Percentiles rank a stretch among this genome's conserved stretches.
These are phyloP conservation scores for Aurifilum marmelostoma DNA, from an alignment of 2,329 filamentous ascomycete species.

Conservation along the genomic window DNA sequence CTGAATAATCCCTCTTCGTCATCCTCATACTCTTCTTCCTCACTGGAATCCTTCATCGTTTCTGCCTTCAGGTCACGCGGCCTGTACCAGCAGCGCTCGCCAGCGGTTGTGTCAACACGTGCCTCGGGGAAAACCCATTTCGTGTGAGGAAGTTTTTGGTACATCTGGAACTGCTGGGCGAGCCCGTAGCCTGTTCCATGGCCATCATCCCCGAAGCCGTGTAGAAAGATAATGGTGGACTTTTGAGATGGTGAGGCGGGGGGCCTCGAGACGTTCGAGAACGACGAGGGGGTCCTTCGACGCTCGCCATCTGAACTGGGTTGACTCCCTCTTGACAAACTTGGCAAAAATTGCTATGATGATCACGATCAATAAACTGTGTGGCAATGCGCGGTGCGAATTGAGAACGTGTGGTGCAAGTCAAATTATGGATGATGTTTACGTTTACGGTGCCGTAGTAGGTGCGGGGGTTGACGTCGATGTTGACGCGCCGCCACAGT, in stretches of 20 bases:
- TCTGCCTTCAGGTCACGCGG: constrained; percentile 18
- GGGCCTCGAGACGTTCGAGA: constrained; percentile 18
- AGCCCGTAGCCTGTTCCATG: constrained; percentile 24
- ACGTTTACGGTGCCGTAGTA: too few relatives aligned
- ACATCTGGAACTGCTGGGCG: constrained; percentile 23
- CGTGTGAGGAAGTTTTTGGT: constrained; percentile 19
- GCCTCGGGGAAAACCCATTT: constrained; percentile 23
- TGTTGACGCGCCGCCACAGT: background rate
- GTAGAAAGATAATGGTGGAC: constrained; percentile 25
- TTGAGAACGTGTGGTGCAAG: too few relatives aligned
- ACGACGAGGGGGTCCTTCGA: constrained; percentile 15
- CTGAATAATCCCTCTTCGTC: constrained; percentile 21
- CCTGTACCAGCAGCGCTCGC: constrained; percentile 24
- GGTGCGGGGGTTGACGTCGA: too few relatives aligned
- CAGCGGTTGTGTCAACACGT: constrained; percentile 13
- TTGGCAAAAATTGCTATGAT: background rate
- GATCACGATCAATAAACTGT: background rate
- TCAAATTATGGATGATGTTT: too few relatives aligned
- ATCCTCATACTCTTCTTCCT: constrained; percentile 12
- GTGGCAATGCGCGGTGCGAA: background rate
- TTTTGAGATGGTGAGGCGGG: constrained; percentile 10
- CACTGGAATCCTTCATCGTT: constrained; percentile 14
- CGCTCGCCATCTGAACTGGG: constrained; percentile 10
- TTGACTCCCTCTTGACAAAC: too few relatives aligned
- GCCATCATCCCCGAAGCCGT: constrained; percentile 26